phyloP scores from a whole-genome alignment of 352 stramenopile species.

The Pythium oligandrum region DNA sequence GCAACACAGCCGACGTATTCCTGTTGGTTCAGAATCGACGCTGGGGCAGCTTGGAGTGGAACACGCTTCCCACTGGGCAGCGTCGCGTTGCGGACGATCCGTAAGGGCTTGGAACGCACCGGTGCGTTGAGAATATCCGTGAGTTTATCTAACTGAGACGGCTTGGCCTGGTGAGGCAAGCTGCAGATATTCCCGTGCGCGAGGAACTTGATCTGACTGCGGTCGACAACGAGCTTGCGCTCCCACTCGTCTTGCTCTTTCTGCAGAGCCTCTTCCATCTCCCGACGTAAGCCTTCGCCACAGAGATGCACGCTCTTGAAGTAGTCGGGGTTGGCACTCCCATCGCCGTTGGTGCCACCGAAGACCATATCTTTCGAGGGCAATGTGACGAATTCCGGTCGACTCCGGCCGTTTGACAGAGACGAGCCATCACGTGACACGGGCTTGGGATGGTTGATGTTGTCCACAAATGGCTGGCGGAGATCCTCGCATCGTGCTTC shows the following conservation, averaged over 20 bases:
- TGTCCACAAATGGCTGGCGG: slow-evolving; percentile 78
- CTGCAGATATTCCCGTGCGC: slow-evolving; percentile 83
- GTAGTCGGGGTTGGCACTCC: slow-evolving; percentile 60
- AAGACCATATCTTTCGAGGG: slow-evolving; percentile 88
- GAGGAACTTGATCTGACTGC: slow-evolving; percentile 79
- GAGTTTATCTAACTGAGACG: slow-evolving; percentile 74
- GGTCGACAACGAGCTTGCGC: slow-evolving; percentile 84
- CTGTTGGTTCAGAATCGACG: slow-evolving; percentile 68
- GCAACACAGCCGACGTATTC: slow-evolving; percentile 48
- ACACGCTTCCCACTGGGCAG: slow-evolving; percentile 74
- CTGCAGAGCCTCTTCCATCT: slow-evolving; percentile 69
- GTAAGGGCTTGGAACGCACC: slow-evolving; percentile 54
- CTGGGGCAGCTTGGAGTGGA: slow-evolving; percentile 46
- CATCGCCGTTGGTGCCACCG: slow-evolving; percentile 75
- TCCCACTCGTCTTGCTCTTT: slow-evolving; percentile 70
- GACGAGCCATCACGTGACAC: slow-evolving; percentile 32
- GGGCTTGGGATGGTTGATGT: slow-evolving; percentile 63
- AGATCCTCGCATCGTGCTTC: slow-evolving; percentile 82
- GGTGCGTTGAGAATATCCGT: slow-evolving; percentile 61
- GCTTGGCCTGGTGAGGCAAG: slow-evolving; percentile 27
- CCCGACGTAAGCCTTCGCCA: slow-evolving; percentile 63
- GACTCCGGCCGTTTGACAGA: slow-evolving; percentile 7
- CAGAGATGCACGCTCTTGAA: slow-evolving; percentile 86
- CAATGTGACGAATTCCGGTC: slow-evolving; percentile 66
- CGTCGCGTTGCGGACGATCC: slow-evolving; percentile 72